Conservation (phyloP, 2,329 filamentous ascomycete species). For the Ophiostoma quercus region DNA sequence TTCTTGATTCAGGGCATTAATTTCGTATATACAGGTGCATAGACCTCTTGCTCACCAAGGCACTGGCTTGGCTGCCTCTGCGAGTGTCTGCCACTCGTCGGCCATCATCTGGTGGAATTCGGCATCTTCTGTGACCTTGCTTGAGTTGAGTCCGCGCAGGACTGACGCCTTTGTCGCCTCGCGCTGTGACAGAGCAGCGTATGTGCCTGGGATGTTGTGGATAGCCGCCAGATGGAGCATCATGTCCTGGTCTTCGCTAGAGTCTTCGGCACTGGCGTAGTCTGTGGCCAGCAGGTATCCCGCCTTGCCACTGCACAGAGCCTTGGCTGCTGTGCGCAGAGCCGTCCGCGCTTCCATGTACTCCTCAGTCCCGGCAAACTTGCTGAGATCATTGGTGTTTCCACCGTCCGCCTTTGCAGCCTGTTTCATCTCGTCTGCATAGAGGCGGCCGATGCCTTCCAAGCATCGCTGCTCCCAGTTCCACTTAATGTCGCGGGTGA, state of each 20-base stretch:
- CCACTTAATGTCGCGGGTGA: constrained; percentile 30
- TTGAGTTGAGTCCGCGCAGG: constrained; percentile 5
- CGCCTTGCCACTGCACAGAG: constrained; percentile 33
- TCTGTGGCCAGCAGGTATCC: constrained; percentile 31
- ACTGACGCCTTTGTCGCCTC: constrained; percentile 11
- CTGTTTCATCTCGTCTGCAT: constrained; percentile 20
- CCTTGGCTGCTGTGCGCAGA: constrained; percentile 31
- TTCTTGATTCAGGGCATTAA: background rate
- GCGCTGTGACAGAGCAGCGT: constrained; percentile 22
- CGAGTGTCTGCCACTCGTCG: constrained; percentile 30
- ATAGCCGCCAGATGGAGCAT: constrained; percentile 33
- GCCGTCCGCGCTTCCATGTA: constrained; percentile 26
- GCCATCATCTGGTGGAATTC: constrained; percentile 27
- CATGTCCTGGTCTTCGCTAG: constrained; percentile 15
- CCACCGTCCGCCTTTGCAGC: background rate
- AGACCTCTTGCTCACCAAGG: background rate
- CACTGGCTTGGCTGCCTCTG: background rate
- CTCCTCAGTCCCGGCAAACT: background rate
- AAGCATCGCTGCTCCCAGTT: constrained; percentile 36
- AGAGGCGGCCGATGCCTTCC: constrained; percentile 32
- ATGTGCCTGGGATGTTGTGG: constrained; percentile 30
- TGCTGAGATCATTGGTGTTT: constrained; percentile 24
- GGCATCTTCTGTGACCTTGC: constrained; percentile 21
- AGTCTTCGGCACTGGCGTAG: constrained; percentile 27
- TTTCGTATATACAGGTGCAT: background rate